These are phyloP conservation scores for Chamaecyparis obtusa DNA, from an alignment of 75 land plant genomes.

Conservation along the genomic window DNA sequence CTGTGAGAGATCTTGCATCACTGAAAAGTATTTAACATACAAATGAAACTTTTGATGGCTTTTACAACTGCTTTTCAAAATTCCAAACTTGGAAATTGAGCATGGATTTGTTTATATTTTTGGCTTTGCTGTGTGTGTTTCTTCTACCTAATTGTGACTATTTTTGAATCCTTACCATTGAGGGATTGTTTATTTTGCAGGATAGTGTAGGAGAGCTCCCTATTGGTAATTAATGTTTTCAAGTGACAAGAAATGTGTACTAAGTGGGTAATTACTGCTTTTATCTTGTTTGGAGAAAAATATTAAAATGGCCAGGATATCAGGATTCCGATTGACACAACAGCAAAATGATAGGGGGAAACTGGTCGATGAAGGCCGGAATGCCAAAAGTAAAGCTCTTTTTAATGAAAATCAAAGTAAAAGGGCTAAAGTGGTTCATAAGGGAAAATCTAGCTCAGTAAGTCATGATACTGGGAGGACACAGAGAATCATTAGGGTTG, in stretches of 20 bases:
- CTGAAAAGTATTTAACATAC: no score
- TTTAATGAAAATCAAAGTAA: not conserved
- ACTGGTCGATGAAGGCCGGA: not conserved
- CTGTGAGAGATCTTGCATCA: no score
- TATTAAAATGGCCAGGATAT: conserved; percentile 1
- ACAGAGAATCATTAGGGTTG: not conserved
- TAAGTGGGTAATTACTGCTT: not conserved
- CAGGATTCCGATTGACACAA: not conserved
- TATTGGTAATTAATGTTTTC: not conserved
- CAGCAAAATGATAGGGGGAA: not conserved
- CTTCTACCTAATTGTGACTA: not conserved
- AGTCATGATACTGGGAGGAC: not conserved
- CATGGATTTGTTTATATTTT: not conserved
- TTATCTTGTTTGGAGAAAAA: not conserved
- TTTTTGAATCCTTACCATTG: not conserved
- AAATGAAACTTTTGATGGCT: not conserved
- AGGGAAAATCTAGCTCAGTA: not conserved
- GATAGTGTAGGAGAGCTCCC: not conserved
- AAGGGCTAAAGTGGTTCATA: not conserved
- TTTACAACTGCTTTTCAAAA: not conserved
- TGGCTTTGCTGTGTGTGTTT: not conserved
- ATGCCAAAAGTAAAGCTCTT: not conserved
- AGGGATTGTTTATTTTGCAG: conserved; percentile 9
- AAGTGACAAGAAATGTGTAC: not conserved
- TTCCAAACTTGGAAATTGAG: not conserved